These are phyloP conservation scores for Taiwanofungus camphoratus DNA, from an alignment of 1,284 basidiomycete species.

Conservation along the genomic window DNA sequence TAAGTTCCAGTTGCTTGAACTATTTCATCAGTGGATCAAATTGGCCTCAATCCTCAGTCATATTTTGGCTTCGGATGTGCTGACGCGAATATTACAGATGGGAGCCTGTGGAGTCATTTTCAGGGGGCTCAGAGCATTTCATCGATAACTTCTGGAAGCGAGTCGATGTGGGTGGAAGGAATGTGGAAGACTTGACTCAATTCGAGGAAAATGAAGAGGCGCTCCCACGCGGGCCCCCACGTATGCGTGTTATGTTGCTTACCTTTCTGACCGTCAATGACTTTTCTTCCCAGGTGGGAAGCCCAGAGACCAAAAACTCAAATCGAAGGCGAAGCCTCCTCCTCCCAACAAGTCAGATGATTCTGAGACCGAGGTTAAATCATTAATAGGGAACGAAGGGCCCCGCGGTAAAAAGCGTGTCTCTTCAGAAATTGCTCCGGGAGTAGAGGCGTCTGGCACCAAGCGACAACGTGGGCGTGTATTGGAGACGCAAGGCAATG, in stretches of 20 bases:
- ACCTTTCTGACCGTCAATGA: background rate
- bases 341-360: constrained; percentile 8
- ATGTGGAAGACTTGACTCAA: constrained; percentile 38
- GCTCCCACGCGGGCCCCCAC: constrained; percentile 49
- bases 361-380: constrained; percentile 20
- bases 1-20: constrained; percentile 32
- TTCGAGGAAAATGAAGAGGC: constrained; percentile 55
- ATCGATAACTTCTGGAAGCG: constrained; percentile 57
- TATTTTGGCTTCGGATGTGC: background rate
- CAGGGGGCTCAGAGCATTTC: constrained; percentile 48
- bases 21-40: background rate
- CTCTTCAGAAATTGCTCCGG: constrained; percentile 1
- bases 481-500: background rate
- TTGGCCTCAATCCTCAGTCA: constrained; percentile 2
- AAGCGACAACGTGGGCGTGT: constrained; percentile 1
- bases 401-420: constrained; percentile 6
- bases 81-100: constrained; percentile 38
- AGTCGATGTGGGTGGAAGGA: constrained; percentile 43
- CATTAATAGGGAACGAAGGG: constrained; percentile 16
- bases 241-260: constrained; percentile 29
- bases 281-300: constrained; percentile 6
- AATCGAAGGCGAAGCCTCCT: constrained; percentile 8
- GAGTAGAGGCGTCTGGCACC: background rate
- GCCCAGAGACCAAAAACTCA: constrained; percentile 5
- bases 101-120: constrained; percentile 63